A percentile compares a stretch with the other conserved stretches of the same genome.
phyloP scores from a whole-genome alignment of 2,329 filamentous ascomycete species.

The Ophiostoma angusticollis region DNA sequence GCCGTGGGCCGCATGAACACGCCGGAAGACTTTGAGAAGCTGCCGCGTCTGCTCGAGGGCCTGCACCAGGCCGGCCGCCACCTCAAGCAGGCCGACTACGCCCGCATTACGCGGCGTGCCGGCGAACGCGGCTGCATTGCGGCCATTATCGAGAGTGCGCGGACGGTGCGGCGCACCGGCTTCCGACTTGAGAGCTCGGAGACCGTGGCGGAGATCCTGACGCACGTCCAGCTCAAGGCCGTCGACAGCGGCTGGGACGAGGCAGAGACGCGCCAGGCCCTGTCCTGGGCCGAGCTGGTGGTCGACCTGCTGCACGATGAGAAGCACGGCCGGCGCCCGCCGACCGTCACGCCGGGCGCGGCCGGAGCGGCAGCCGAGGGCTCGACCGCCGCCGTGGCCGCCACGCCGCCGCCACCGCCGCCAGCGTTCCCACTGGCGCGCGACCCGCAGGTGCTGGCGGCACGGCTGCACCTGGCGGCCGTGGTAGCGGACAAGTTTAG shows the following conservation, averaged over 20 bases:
- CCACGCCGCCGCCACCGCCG: slow-evolving; percentile 9
- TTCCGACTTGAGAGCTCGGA: slow-evolving; percentile 30
- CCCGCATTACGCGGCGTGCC: slow-evolving; percentile 29
- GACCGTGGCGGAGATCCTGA: slow-evolving; percentile 27
- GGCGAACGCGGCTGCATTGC: slow-evolving; percentile 28
- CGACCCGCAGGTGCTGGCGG: slow-evolving; percentile 31
- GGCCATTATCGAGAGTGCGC: slow-evolving; percentile 37
- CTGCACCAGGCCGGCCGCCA: slow-evolving; percentile 29
- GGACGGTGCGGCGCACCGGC: slow-evolving; percentile 32
- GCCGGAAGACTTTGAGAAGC: slow-evolving; percentile 37
- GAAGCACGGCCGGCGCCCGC: slow-evolving; percentile 21
- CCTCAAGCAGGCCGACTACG: slow-evolving; percentile 20
- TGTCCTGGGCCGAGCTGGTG: slow-evolving; percentile 33
- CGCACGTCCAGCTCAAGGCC: slow-evolving; percentile 30
- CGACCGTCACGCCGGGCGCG: slow-evolving; percentile 9
- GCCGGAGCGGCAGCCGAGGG: neutral
- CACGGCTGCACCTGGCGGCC: slow-evolving; percentile 31
- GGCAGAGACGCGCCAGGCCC: slow-evolving; percentile 27
- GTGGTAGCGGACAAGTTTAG: slow-evolving; percentile 22
- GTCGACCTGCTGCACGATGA: slow-evolving; percentile 36
- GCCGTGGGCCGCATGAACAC: slow-evolving; percentile 35
- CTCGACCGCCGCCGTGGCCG: neutral
- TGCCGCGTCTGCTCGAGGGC: slow-evolving; percentile 39
- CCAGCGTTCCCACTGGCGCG: slow-evolving; percentile 21
- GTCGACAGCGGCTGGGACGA: slow-evolving; percentile 23